Percentiles rank a stretch among this genome's conserved stretches.
Evolutionary conservation across 495 filamentous ascomycete genomes (phyloP).

Genomic region (Xylaria flabelliformis): DNA sequence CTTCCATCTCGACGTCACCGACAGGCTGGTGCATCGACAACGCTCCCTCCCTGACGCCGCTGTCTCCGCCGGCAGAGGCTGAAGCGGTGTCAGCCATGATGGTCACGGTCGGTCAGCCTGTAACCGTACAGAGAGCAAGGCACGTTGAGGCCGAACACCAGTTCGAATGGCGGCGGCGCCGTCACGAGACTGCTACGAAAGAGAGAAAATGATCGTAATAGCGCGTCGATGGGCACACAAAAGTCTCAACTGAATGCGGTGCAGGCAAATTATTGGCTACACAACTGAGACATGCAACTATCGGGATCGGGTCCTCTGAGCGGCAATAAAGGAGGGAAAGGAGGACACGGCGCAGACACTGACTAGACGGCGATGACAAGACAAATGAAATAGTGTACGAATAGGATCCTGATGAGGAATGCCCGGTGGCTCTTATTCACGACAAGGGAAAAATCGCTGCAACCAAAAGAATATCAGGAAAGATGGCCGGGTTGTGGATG

Average conservation of each 20-base stretch:
- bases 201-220: constrained; percentile 15
- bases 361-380: constrained; percentile 7
- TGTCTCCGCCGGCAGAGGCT: constrained; percentile 36
- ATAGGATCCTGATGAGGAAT: constrained; percentile 2
- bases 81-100: constrained; percentile 37
- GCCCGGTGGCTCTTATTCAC: background rate
- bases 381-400: constrained; percentile 23
- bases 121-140: constrained; percentile 24
- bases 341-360: constrained; percentile 18
- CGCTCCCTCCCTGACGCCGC: constrained; percentile 33
- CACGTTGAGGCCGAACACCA: constrained; percentile 13
- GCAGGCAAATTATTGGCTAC: constrained; percentile 26
- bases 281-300: constrained; percentile 29
- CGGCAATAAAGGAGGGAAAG: constrained; percentile 21
- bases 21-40: constrained; percentile 34
- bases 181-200: background rate
- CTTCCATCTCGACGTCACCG: constrained; percentile 42
- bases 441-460: constrained; percentile 6
- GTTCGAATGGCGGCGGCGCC: constrained; percentile 15
- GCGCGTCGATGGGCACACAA: constrained; percentile 17
- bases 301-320: constrained; percentile 17
- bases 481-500: constrained; percentile 19
- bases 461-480: constrained; percentile 21
- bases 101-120: constrained; percentile 26
- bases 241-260: constrained; percentile 17